phyloP scores from a whole-genome alignment of 108 stramenopile genomes.

The Cyclotella atomus region DNA sequence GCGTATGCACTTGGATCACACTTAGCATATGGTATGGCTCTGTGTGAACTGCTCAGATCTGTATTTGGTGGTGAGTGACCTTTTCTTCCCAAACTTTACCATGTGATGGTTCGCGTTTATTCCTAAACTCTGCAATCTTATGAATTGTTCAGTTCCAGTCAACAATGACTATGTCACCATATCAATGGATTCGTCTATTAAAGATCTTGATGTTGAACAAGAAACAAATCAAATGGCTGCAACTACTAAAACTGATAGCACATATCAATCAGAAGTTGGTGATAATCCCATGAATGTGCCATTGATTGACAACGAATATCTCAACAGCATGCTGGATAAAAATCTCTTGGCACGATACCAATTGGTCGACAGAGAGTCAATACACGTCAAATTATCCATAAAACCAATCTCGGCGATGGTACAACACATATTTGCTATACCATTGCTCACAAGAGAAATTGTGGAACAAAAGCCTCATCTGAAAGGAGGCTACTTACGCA shows the following conservation, averaged over 20 bases:
- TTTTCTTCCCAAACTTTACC: neutral
- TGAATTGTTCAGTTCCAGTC: neutral
- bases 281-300: too few relatives aligned
- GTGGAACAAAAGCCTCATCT: constrained; percentile 41
- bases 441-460: constrained; percentile 44
- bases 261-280: neutral
- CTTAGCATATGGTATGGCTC: constrained; percentile 4
- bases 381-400: constrained; percentile 32
- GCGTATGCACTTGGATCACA: neutral
- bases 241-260: neutral
- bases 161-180: constrained; percentile 12
- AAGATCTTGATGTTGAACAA: neutral
- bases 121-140: neutral
- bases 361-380: constrained; percentile 8
- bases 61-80: constrained; percentile 13
- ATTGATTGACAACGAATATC: constrained; percentile 15
- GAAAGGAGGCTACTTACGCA: constrained; percentile 27
- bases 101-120: neutral
- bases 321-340: constrained; percentile 44
- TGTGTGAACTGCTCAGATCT: constrained; percentile 12
- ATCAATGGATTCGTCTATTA: constrained; percentile 15
- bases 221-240: neutral
- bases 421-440: constrained; percentile 42
- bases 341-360: constrained; percentile 25
- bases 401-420: constrained; percentile 26